Evolutionary conservation across 2,329 filamentous ascomycete genomes (phyloP).

Genomic region (Alternaria tenuissima): DNA sequence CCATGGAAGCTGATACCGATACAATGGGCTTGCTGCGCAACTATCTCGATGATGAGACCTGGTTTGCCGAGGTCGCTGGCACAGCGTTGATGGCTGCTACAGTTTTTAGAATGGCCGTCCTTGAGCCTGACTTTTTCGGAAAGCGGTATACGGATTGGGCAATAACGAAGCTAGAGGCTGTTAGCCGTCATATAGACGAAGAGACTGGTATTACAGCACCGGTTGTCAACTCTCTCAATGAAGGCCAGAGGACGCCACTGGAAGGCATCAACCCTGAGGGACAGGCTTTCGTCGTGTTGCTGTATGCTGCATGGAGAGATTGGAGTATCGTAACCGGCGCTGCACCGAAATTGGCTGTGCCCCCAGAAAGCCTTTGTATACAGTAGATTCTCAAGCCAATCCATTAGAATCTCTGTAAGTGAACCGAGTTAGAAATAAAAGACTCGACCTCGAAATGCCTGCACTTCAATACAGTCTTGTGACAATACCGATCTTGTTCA

Average conservation of each 20-base stretch:
- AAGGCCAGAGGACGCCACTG: conserved; percentile 39
- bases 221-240: conserved; percentile 55
- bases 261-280: conserved; percentile 52
- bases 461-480: background rate
- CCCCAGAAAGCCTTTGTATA: background rate
- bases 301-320: conserved; percentile 56
- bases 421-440: background rate
- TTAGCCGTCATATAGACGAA: conserved; percentile 47
- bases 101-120: conserved; percentile 56
- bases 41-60: conserved; percentile 55
- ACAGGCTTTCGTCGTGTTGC: conserved; percentile 55
- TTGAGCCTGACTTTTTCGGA: conserved; percentile 51
- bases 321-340: conserved; percentile 21
- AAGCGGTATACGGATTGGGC: conserved; percentile 54
- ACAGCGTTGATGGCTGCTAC: conserved; percentile 57
- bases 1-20: conserved; percentile 46
- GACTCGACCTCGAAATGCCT: background rate
- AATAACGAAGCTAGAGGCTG: conserved; percentile 49
- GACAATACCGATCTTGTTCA: background rate
- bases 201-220: conserved; percentile 51
- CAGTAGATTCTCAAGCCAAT: background rate
- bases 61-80: conserved; percentile 60
- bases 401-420: background rate
- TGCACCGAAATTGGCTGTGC: background rate
- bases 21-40: conserved; percentile 55